Base-by-base conservation (phyloP, 306 rosid genomes). In the Clitoria ternatea region DNA sequence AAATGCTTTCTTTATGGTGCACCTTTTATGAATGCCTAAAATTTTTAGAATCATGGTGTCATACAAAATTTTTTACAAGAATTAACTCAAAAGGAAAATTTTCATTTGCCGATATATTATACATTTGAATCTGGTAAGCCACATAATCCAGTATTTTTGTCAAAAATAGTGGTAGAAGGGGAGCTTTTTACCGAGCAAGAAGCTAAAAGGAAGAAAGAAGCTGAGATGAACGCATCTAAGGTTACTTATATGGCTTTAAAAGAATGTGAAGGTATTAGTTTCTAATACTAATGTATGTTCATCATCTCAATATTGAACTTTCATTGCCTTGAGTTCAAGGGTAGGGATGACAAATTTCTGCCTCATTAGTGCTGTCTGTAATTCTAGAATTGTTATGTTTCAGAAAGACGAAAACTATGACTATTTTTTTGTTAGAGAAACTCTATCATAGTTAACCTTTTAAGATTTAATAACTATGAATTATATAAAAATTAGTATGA, bases 31-130 rank as follows among this genome's bases (percentile, higher is more conserved):
- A 36, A 74, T 81, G 14, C 61, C 42, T 26, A 33, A 23, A 57
- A 64, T 59, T 61, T 74, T 76, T 71, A 91, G 97, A 86, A 82
- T 48, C 80, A 78, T 63, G 27, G 62, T 74, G 54, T 70, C 84
- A n/a, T 91, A 89, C 88, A 91, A 94, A 80, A 91, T 84, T 56
- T 94, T 35, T 76, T 91, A 54, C 97, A 94, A 86, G 95, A 94
- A 67, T 33, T 91, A 29, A 44, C 76, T 74, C 99, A 91, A 19
- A 94, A 75, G 79, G 77, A 75, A 73, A 88, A 91, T 14, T 49
- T 69, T 36, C 14, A 2, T 11, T 54, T 86, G 37, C 97, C 99
- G 8, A 2, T 66, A 23, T 94, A 91, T 77, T 69, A 6, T 66
- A 81, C 97, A 22, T 20, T 2, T 0, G 76, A 6, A 62, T 76